phyloP scores from a whole-genome alignment of 305 asterid species.

The Ajuga reptans region DNA sequence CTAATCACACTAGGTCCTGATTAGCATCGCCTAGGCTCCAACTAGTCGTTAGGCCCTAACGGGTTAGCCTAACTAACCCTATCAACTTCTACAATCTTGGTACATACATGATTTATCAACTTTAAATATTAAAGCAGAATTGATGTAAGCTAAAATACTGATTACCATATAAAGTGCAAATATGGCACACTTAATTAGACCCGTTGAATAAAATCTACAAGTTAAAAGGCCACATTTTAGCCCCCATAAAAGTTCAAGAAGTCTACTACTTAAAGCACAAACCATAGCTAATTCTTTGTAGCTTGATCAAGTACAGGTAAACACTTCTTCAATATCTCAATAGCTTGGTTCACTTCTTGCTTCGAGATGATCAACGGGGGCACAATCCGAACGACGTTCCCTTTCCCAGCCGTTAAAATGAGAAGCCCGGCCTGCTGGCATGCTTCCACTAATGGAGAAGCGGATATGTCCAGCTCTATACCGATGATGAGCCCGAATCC shows the following conservation, averaged over 20 bases:
- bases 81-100: too few species aligned
- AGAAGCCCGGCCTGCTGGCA: conserved; percentile 73
- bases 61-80: too few species aligned
- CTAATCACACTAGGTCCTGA: too few species aligned
- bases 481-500: conserved; percentile 83
- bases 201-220: not conserved
- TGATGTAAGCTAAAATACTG: too few species aligned
- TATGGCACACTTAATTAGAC: too few species aligned
- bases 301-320: conserved; percentile 53
- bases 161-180: not conserved
- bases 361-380: conserved; percentile 75
- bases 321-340: conserved; percentile 45
- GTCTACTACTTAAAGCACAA: not conserved
- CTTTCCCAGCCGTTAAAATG: conserved; percentile 82
- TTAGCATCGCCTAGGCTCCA: too few species aligned
- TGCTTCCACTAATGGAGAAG: conserved; percentile 69
- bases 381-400: conserved; percentile 73
- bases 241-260: not conserved
- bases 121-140: too few species aligned
- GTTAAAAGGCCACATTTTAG: not conserved
- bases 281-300: conserved; percentile 9
- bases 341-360: conserved; percentile 61
- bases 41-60: too few species aligned
- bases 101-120: too few species aligned
- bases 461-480: conserved; percentile 67